Percentiles rank a stretch among this genome's conserved stretches.
Evolutionary conservation across 306 rosid genomes (phyloP).

Genomic region (Cicer bijugum): DNA sequence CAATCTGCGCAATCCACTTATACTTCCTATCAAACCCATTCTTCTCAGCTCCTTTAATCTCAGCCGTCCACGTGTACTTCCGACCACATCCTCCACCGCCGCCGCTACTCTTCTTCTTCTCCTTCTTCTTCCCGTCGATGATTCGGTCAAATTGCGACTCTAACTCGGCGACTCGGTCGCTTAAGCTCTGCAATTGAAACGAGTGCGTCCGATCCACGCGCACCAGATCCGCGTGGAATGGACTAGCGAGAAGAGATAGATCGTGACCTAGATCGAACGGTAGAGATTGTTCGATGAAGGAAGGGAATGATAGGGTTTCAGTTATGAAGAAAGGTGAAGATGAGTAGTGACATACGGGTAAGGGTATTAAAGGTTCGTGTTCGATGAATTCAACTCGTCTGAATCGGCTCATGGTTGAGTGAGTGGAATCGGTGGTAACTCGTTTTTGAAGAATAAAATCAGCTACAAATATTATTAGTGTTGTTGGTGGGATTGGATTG

Average conservation of each 20-base stretch:
- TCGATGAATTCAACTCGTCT: conserved; percentile 59
- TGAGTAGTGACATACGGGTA: conserved; percentile 34
- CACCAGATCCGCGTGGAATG: conserved; percentile 62
- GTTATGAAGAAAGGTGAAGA: conserved; percentile 43
- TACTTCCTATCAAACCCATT: conserved; percentile 73
- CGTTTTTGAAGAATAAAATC: not conserved
- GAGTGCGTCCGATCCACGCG: conserved; percentile 53
- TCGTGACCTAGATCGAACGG: conserved; percentile 32
- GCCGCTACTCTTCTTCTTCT: not conserved
- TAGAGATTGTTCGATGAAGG: conserved; percentile 55
- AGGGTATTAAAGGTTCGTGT: conserved; percentile 51
- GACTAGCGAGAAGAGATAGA: conserved; percentile 44
- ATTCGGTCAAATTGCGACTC: conserved; percentile 78
- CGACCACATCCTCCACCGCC: conserved; percentile 48
- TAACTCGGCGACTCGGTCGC: conserved; percentile 67
- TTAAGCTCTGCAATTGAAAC: conserved; percentile 51
- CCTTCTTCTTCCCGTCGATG: conserved; percentile 36
- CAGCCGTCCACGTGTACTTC: conserved; percentile 87
- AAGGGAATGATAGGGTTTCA: conserved; percentile 57
- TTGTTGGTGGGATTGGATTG: not conserved
- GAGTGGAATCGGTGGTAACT: conserved; percentile 45
- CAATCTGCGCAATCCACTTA: conserved; percentile 72
- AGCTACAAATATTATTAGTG: not conserved
- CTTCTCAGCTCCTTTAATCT: conserved; percentile 65
- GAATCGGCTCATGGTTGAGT: conserved; percentile 63